A percentile compares a stretch with the other conserved stretches of the same genome.
Conservation (phyloP, 2,329 filamentous ascomycete species). For the Stagonosporopsis chrysanthemi region DNA sequence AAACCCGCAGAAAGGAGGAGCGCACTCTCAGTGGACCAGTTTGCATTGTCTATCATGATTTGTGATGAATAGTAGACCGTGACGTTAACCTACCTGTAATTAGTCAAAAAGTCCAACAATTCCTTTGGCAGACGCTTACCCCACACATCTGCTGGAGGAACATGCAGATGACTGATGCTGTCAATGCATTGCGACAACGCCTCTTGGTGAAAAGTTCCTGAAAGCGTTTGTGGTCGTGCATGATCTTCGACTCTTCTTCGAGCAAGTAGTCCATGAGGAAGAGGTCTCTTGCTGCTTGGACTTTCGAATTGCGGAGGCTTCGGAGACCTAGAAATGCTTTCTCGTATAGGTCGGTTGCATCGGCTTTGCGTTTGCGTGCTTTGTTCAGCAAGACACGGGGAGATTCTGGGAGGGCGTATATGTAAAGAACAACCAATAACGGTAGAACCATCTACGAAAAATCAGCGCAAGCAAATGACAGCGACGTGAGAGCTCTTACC, state of each 20-base stretch:
- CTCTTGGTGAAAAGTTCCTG: constrained; percentile 28
- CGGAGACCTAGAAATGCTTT: constrained; percentile 23
- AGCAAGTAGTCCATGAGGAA: constrained; percentile 54
- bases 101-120: neutral
- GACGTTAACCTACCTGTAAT: constrained; percentile 32
- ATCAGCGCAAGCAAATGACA: neutral
- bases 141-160: constrained; percentile 39
- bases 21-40: constrained; percentile 16
- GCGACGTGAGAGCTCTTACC: neutral
- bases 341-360: constrained; percentile 27
- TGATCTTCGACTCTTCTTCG: constrained; percentile 42
- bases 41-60: constrained; percentile 58
- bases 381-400: constrained; percentile 30
- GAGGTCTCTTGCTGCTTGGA: constrained; percentile 61
- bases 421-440: constrained; percentile 27
- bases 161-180: constrained; percentile 34
- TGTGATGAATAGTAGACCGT: constrained; percentile 80
- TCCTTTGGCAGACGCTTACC: neutral
- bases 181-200: constrained; percentile 32
- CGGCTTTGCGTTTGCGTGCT: constrained; percentile 23
- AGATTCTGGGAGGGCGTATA: constrained; percentile 29
- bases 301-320: constrained; percentile 59
- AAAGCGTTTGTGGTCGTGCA: constrained; percentile 37
- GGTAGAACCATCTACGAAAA: constrained; percentile 24
- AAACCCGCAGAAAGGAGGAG: constrained; percentile 57